Evolutionary conservation across 2,329 filamentous ascomycete genomes (phyloP).

Genomic region (Juglanconis sp.): DNA sequence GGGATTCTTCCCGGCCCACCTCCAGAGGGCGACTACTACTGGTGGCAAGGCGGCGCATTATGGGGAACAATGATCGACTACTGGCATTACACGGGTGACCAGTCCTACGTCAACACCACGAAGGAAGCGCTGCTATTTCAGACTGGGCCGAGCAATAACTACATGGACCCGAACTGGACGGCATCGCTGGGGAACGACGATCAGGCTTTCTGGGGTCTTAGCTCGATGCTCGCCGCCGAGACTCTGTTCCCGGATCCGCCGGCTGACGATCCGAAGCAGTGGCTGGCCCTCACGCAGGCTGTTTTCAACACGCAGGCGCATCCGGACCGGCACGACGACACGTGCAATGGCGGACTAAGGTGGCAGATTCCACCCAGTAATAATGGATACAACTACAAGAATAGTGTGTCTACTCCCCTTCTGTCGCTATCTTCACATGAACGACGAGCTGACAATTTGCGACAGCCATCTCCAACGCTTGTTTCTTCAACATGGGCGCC

Average conservation of each 20-base stretch:
- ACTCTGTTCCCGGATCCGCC: conserved; percentile 6
- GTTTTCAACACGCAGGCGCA: conserved; percentile 12
- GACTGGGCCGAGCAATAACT: conserved; percentile 35
- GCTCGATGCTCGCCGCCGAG: conserved; percentile 16
- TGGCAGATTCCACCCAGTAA: conserved; percentile 13
- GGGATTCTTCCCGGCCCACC: conserved; percentile 24
- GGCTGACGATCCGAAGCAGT: conserved; percentile 1
- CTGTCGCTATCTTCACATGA: background rate
- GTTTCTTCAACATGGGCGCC: conserved; percentile 50
- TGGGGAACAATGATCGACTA: conserved; percentile 49
- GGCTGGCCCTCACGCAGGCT: conserved; percentile 14
- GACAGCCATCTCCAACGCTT: conserved; percentile 40
- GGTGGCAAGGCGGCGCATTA: conserved; percentile 50
- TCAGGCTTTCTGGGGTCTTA: conserved; percentile 15
- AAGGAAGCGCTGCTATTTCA: conserved; percentile 42
- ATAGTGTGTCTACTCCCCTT: background rate
- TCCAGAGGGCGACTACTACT: conserved; percentile 36
- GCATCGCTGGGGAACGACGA: conserved; percentile 14
- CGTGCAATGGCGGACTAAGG: conserved; percentile 9
- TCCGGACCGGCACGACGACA: conserved; percentile 11
- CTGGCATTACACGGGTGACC: conserved; percentile 48
- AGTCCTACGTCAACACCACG: conserved; percentile 40
- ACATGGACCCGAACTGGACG: conserved; percentile 15
- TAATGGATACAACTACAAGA: conserved; percentile 13
- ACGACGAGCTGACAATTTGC: background rate